Base-by-base conservation (phyloP, 805 yeast genomes). In the Ogataea neopini region DNA sequence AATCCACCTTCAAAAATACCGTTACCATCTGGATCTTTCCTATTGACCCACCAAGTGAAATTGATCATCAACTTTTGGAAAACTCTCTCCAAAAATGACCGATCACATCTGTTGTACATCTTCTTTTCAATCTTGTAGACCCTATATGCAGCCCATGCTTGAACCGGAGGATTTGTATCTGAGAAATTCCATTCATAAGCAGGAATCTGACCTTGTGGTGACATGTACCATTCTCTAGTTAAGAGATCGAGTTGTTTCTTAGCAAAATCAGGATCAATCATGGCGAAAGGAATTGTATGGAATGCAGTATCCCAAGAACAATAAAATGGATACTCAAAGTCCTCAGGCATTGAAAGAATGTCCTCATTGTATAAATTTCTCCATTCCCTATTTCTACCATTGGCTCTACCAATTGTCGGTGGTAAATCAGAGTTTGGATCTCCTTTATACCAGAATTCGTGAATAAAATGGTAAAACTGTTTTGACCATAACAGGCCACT, bases 221-320 rank as follows among this genome's bases (percentile, higher is more conserved):
- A 96, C 95, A 89, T 88, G 64, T 90, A 90, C 97, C 97, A 90
- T 68, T 90, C 97, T 62, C 96, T 77, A 25, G 96, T 85, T 64
- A 90, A 72, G 48, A 90, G 71, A 63, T 86, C 96, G 57, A 90
- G 76, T 69, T 90, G 97, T 58, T 80, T 84, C 66, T 90, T 90
- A 29, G 97, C 95, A 70, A 88, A 90, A 46, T 80, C 88, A 1
- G 96, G 96, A 66, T 90, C 97, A 61, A 90, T 81, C 90, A 90
- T 87, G 4, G 96, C 92, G 52, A 90, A 70, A 10, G 97, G 96
- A 57, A 90, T 80, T 59, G 96, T 87, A 69, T 90, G 97, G 81
- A 90, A 90, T 0, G 96, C 96, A 4, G 96, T 84, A 67, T 90
- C 97, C 97, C 97, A 90, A 3, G 96, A 92, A 13, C 97, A 96